These are phyloP conservation scores for Cladosporium cucumerinum DNA, from an alignment of 2,329 filamentous ascomycete species.

Conservation along the genomic window DNA sequence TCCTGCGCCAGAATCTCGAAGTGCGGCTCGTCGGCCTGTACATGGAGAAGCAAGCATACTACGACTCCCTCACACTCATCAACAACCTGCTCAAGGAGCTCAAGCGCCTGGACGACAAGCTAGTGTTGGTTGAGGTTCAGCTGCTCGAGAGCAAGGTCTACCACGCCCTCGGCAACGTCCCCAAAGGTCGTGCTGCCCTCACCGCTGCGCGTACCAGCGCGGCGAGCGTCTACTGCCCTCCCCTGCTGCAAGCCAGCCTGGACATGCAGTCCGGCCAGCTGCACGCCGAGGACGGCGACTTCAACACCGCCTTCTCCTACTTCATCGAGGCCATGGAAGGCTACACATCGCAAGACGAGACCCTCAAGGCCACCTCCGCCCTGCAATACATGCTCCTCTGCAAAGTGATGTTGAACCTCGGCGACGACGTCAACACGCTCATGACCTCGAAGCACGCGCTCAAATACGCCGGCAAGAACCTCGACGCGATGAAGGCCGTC, in stretches of 20 bases:
- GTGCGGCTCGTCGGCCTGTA: slow-evolving; percentile 89
- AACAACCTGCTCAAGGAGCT: slow-evolving; percentile 94
- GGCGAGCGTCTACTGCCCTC: slow-evolving; percentile 95
- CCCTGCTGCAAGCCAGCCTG: slow-evolving; percentile 87
- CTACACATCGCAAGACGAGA: slow-evolving; percentile 89
- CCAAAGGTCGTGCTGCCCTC: slow-evolving; percentile 90
- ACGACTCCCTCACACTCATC: slow-evolving; percentile 94
- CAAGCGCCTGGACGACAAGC: slow-evolving; percentile 96
- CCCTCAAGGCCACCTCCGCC: slow-evolving; percentile 85
- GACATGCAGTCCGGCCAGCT: slow-evolving; percentile 99
- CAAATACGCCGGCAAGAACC: slow-evolving; percentile 90
- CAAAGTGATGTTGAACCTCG: slow-evolving; percentile 99
- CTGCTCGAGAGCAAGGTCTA: slow-evolving; percentile 95
- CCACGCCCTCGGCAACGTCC: slow-evolving; percentile 92
- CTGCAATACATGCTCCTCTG: slow-evolving; percentile 99
- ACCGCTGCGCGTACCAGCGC: slow-evolving; percentile 93
- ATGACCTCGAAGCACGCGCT: slow-evolving; percentile 95
- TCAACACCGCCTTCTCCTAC: slow-evolving; percentile 98
- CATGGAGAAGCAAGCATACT: slow-evolving; percentile 97
- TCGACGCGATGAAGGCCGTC: slow-evolving; percentile 99
- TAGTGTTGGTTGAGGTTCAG: slow-evolving; percentile 96
- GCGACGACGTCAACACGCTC: slow-evolving; percentile 91
- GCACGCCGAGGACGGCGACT: slow-evolving; percentile 97
- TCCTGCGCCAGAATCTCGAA: slow-evolving; percentile 97
- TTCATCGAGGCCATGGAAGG: slow-evolving; percentile 99